phyloP scores from a whole-genome alignment of 768 basidiomycete species.

The Termitomyces sp. region DNA sequence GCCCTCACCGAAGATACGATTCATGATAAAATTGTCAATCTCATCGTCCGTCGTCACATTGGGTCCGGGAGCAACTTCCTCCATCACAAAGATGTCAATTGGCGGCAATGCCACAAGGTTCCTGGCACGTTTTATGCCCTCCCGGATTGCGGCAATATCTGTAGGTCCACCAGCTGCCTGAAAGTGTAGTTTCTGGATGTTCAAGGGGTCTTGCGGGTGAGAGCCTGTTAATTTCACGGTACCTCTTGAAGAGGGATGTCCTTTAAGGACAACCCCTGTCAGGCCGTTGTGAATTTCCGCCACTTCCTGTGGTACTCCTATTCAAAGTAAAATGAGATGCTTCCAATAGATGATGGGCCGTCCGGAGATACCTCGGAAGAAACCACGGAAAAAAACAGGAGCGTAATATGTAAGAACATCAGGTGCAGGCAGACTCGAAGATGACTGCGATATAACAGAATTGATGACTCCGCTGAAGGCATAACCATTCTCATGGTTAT shows the following conservation, averaged over 20 bases:
- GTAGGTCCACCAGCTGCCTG: slow-evolving; percentile 18
- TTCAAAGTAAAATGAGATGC: background rate
- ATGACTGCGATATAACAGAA: slow-evolving; percentile 19
- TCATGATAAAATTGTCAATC: slow-evolving; percentile 20
- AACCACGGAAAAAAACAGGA: slow-evolving; percentile 22
- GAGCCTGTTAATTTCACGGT: slow-evolving; percentile 24
- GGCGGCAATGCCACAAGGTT: slow-evolving; percentile 12
- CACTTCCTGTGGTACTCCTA: background rate
- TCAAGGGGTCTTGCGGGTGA: slow-evolving; percentile 23
- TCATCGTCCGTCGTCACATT: slow-evolving; percentile 16
- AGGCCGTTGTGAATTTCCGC: slow-evolving; percentile 18
- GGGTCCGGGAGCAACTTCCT: slow-evolving; percentile 18
- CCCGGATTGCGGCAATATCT: slow-evolving; percentile 22
- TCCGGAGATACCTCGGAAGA: slow-evolving; percentile 19
- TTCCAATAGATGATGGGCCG: background rate
- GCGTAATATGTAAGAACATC: slow-evolving; percentile 23
- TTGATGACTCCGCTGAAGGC: slow-evolving; percentile 20
- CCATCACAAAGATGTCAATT: slow-evolving; percentile 14
- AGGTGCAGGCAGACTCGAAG: slow-evolving; percentile 15
- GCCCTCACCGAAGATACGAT: slow-evolving; percentile 19
- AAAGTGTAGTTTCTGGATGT: slow-evolving; percentile 25
- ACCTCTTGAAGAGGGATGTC: slow-evolving; percentile 24
- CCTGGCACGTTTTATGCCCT: slow-evolving; percentile 20
- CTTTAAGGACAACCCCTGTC: slow-evolving; percentile 22
- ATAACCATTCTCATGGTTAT: slow-evolving; percentile 21